Percentiles rank a stretch among this genome's conserved stretches.
phyloP scores from a whole-genome alignment of 495 filamentous ascomycete species.

The Halenospora varia region DNA sequence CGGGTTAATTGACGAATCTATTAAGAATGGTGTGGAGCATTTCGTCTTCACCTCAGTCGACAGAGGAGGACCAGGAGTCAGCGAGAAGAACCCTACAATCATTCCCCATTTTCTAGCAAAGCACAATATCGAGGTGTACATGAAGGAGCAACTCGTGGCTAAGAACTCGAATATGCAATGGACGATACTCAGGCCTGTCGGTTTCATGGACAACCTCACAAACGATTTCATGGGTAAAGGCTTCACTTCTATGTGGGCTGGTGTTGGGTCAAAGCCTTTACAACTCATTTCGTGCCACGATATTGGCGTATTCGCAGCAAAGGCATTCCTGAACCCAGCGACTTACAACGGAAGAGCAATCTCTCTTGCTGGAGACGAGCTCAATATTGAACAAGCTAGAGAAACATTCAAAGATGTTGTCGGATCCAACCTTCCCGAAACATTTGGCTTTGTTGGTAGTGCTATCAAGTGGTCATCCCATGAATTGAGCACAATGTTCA shows the following conservation, averaged over 20 bases:
- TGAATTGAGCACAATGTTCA: conserved; percentile 39
- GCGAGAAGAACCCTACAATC: conserved; percentile 51
- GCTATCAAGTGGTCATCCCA: conserved; percentile 31
- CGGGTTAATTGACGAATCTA: conserved; percentile 54
- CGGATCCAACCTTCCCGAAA: conserved; percentile 34
- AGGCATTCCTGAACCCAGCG: conserved; percentile 46
- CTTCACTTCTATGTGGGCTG: conserved; percentile 50
- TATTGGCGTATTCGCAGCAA: conserved; percentile 62
- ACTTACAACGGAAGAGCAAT: conserved; percentile 36
- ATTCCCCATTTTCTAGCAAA: conserved; percentile 69
- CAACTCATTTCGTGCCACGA: conserved; percentile 56
- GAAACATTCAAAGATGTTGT: conserved; percentile 35
- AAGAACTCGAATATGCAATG: conserved; percentile 46
- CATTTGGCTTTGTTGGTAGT: conserved; percentile 37
- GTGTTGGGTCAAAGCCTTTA: conserved; percentile 41
- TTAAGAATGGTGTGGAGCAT: conserved; percentile 54
- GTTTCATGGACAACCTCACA: conserved; percentile 64
- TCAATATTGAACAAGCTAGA: conserved; percentile 35
- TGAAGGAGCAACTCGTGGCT: conserved; percentile 37
- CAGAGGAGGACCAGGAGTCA: conserved; percentile 54
- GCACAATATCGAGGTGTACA: conserved; percentile 60
- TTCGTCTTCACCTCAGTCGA: conserved; percentile 72
- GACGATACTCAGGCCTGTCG: conserved; percentile 57
- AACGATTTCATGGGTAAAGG: conserved; percentile 56
- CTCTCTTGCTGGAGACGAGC: conserved; percentile 42